A percentile compares a stretch with the other conserved stretches of the same genome.
Evolutionary conservation across 2,329 filamentous ascomycete species (phyloP).

Genomic region (Dactylellina haptotyla): DNA sequence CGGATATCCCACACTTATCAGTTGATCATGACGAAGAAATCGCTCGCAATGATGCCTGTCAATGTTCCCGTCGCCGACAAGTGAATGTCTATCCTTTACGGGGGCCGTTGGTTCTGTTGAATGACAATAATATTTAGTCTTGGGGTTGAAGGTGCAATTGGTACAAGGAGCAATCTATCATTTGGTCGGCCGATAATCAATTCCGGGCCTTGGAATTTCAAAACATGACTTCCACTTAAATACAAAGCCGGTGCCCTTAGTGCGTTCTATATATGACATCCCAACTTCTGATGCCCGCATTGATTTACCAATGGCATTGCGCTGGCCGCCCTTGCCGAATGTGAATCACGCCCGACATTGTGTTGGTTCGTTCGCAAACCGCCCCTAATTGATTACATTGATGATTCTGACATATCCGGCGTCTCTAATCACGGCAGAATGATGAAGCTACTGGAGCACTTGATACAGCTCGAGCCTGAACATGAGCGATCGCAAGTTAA

Average conservation of each 20-base stretch:
- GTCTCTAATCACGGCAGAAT: conserved; percentile 6
- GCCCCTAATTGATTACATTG: conserved; percentile 22
- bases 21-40: conserved; percentile 54
- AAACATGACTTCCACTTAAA: conserved; percentile 1
- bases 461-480: conserved; percentile 48
- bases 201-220: conserved; percentile 33
- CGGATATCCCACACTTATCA: conserved; percentile 40
- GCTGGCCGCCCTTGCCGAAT: conserved; percentile 22
- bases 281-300: conserved; percentile 34
- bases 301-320: conserved; percentile 39
- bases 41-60: conserved; percentile 50
- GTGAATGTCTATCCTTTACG: conserved; percentile 6
- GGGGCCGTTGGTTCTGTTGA: conserved; percentile 10
- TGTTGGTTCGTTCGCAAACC: not conserved
- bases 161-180: no score
- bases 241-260: conserved; percentile 6
- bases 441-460: conserved; percentile 23
- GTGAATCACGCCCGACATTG: conserved; percentile 18
- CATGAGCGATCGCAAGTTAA: conserved; percentile 20
- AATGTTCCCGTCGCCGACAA: conserved; percentile 50
- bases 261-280: conserved; percentile 30
- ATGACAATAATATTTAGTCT: no score
- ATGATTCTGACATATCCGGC: conserved; percentile 37
- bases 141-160: no score
- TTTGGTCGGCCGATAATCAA: conserved; percentile 35